Evolutionary conservation across 2,329 filamentous ascomycete genomes (phyloP), one percentile per base, ranked within the genome.

Genomic region (Colletotrichum lini): DNA sequence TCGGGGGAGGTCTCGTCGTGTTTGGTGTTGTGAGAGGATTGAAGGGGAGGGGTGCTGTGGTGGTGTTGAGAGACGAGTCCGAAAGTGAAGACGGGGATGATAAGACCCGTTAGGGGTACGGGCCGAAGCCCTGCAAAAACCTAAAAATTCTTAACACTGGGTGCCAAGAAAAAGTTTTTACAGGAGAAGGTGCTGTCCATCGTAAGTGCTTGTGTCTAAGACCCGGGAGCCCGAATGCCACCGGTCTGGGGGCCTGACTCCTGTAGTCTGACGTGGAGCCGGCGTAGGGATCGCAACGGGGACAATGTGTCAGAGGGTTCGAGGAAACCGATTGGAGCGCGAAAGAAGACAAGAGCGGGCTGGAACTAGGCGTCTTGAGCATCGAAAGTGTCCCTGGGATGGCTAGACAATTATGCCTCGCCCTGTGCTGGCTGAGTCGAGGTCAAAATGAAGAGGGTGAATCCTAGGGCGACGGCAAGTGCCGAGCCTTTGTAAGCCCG

Each of bases 241-340:
- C 44, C 44, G 44, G 7, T 8, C 18, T n/a, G n/a, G 23, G 6
- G 13, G n/a, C 7, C 9, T 47, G 18, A 18, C 18, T 21, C 9
- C 23, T 26, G 23, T 26, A 26, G 23, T 47, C n/a, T 62, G 38
- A 16, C 35, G 35, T 23, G 26, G 23, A 30, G 30, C 30, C n/a
- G 2, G 62, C 26, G 7, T 54, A 8, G 42, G 50, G n/a, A 62
- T 23, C 18, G 4, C 45, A 52, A 30, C 40, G 45, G 38, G 15
- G 26, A 52, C 16, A 23, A 21, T n/a, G 42, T 44, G 12, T 52
- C 3, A 26, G 21, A 30, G n/a, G 15, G 2, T 18, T 18, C 18
- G 56, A 23, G 8, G 47, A 59, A 16, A 13, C 38, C 44, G 58
- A 63, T 68, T 68, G 58, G 65, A 68, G 65, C 65, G 65, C 47